Evolutionary conservation across 2,329 filamentous ascomycete species (phyloP).

Genomic region (Hirsutella thompsonii): DNA sequence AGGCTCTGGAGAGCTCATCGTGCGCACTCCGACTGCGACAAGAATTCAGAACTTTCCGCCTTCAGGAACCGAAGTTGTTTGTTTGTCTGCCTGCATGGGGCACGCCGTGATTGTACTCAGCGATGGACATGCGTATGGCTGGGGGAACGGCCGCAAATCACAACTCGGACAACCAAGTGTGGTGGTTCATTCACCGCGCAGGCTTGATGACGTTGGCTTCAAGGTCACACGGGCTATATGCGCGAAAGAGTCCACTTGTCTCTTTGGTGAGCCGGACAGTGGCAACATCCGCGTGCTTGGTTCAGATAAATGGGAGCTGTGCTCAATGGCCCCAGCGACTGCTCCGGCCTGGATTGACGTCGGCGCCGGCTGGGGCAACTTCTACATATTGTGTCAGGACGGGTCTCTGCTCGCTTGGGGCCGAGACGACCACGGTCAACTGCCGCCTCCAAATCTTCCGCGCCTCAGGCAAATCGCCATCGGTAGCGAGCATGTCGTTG

Average conservation of each 20-base stretch:
- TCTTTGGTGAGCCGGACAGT: conserved; percentile 42
- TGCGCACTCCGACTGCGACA: conserved; percentile 33
- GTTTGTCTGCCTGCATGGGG: conserved; percentile 61
- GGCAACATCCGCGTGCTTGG: conserved; percentile 58
- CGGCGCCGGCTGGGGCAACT: conserved; percentile 68
- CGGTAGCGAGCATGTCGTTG: conserved; percentile 85
- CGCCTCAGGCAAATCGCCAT: conserved; percentile 52
- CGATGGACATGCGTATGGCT: conserved; percentile 71
- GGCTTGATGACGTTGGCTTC: conserved; percentile 47
- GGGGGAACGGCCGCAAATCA: conserved; percentile 78
- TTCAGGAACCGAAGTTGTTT: conserved; percentile 38
- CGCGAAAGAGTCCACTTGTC: conserved; percentile 74
- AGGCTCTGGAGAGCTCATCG: conserved; percentile 43
- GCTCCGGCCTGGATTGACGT: conserved; percentile 53
- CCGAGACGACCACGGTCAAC: conserved; percentile 71
- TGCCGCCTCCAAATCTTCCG: conserved; percentile 52
- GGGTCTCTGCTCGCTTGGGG: conserved; percentile 63
- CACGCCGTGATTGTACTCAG: conserved; percentile 64
- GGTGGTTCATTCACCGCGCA: conserved; percentile 45
- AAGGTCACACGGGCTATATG: conserved; percentile 56
- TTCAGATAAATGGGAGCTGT: conserved; percentile 58
- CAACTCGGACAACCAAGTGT: conserved; percentile 55
- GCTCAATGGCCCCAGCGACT: conserved; percentile 38
- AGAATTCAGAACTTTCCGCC: conserved; percentile 53
- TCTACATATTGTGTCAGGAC: conserved; percentile 55